phyloP scores from a whole-genome alignment of 2,329 filamentous ascomycete species.

The Ceratocystis colombiana region DNA sequence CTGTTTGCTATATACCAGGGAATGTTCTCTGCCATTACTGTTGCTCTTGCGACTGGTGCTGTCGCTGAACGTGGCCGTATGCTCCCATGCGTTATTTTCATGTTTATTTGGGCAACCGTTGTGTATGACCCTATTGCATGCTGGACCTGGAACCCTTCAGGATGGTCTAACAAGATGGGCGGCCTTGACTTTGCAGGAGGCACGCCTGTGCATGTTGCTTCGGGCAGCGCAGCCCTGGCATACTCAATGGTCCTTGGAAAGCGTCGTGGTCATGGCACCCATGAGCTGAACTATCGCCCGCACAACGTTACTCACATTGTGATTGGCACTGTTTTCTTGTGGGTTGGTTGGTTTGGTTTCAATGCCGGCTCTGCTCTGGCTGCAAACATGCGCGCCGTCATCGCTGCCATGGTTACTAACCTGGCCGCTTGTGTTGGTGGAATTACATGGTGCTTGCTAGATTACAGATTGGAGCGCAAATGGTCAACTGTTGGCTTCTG shows the following conservation, averaged over 20 bases:
- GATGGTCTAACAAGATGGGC: conserved; percentile 71
- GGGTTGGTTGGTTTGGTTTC: conserved; percentile 95
- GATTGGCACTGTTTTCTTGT: conserved; percentile 84
- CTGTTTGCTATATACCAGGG: conserved; percentile 79
- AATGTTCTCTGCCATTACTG: conserved; percentile 80
- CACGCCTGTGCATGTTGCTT: conserved; percentile 81
- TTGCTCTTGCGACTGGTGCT: conserved; percentile 73
- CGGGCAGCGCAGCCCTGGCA: conserved; percentile 70
- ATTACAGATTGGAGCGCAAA: conserved; percentile 80
- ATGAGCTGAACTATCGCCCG: conserved; percentile 81
- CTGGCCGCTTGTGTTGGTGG: conserved; percentile 74
- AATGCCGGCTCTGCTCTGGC: conserved; percentile 75
- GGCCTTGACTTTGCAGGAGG: conserved; percentile 83
- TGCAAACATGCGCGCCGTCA: conserved; percentile 73
- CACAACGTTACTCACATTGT: conserved; percentile 92
- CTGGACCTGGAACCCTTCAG: conserved; percentile 83
- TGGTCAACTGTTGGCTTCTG: conserved; percentile 93
- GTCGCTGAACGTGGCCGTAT: conserved; percentile 80
- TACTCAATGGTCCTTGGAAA: conserved; percentile 90
- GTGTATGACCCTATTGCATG: conserved; percentile 90
- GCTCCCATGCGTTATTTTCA: conserved; percentile 80
- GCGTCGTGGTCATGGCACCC: conserved; percentile 70
- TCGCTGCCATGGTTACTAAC: conserved; percentile 81
- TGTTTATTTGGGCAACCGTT: conserved; percentile 83
- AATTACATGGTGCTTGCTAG: conserved; percentile 79